Base-by-base conservation (phyloP, 441 rosid genomes). In the Erysimum pusillum region DNA sequence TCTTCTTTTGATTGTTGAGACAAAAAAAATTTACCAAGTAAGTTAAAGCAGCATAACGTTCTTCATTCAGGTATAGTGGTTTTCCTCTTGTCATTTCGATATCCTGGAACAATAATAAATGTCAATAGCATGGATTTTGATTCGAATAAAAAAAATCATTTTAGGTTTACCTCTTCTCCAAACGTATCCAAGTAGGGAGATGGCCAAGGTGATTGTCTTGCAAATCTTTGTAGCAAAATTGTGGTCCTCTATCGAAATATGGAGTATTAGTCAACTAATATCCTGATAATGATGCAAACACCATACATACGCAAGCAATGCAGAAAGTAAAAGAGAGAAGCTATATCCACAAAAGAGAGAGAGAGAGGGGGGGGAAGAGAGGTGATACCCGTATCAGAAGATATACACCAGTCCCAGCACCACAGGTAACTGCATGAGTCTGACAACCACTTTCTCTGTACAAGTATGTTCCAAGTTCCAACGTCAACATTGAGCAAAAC, bases 201-300 rank as follows among this genome's bases (percentile, higher is more conserved):
- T n/a, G 96, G 97, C 99, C 99, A 97, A 69, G 89, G 86, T 76
- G 97, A 88, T 77, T 85, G 98, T 22, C 94, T 96, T n/a, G 88
- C 93, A 79, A 84, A 88, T 82, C 99, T 88, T 84, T 89, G 97
- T 35, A 97, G 87, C 78, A 90, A 78, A 83, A 92, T 87, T 38
- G 93, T 89, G 49, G 99, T 94, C 83, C 85, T 91, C 99, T 97
- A 76, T 71, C 20, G 7, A 8, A 56, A 69, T 18, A 75, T 49
- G 61, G 22, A 75, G 51, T 11, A 63, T 14, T 58, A 39, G 68
- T 74, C 79, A 58, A 59, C 62, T 72, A 58, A 53, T 56, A 41
- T 32, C 67, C 58, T 48, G 58, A 3, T 28, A 34, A 35, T 67
- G 75, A 74, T 17, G 48, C 60, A 65, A 53, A 46, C 7, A 69